Evolutionary conservation across 2,329 filamentous ascomycete species (phyloP).

Genomic region (Juglanconis sp.): DNA sequence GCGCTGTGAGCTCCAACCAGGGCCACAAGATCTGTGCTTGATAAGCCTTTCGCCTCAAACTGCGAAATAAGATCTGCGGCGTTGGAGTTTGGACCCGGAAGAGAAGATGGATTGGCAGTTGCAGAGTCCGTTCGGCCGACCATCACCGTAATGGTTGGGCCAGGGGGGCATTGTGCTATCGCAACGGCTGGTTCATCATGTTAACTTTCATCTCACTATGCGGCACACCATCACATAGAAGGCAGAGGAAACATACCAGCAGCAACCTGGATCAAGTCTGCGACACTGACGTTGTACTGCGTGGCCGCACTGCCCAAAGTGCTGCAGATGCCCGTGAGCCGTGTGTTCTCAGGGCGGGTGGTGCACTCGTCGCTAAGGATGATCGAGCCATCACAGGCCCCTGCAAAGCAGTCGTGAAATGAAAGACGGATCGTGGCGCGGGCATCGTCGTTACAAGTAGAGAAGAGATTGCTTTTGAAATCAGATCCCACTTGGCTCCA

Average conservation of each 20-base stretch:
- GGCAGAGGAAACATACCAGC: constrained; percentile 22
- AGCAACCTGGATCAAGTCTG: constrained; percentile 29
- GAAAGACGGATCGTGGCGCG: constrained; percentile 26
- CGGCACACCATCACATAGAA: too few species aligned
- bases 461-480: background rate
- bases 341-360: constrained; percentile 25
- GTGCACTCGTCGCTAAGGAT: constrained; percentile 27
- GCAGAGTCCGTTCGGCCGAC: constrained; percentile 25
- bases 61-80: constrained; percentile 20
- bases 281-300: constrained; percentile 23
- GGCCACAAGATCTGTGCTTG: constrained; percentile 24
- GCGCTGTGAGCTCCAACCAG: constrained; percentile 26
- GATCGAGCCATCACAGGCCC: constrained; percentile 27
- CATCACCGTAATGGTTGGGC: constrained; percentile 23
- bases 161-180: constrained; percentile 21
- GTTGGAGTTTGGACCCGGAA: constrained; percentile 20
- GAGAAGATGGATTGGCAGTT: constrained; percentile 22
- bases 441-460: constrained; percentile 24
- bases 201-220: background rate
- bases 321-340: constrained; percentile 24
- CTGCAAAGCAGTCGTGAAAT: constrained; percentile 30
- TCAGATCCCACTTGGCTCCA: constrained; percentile 8
- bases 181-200: constrained; percentile 21
- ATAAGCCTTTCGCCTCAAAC: constrained; percentile 26
- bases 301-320: constrained; percentile 23